A percentile compares a stretch with the other conserved stretches of the same genome.
phyloP scores from a whole-genome alignment of 2,329 filamentous ascomycete species.

The Geosmithia morbida region DNA sequence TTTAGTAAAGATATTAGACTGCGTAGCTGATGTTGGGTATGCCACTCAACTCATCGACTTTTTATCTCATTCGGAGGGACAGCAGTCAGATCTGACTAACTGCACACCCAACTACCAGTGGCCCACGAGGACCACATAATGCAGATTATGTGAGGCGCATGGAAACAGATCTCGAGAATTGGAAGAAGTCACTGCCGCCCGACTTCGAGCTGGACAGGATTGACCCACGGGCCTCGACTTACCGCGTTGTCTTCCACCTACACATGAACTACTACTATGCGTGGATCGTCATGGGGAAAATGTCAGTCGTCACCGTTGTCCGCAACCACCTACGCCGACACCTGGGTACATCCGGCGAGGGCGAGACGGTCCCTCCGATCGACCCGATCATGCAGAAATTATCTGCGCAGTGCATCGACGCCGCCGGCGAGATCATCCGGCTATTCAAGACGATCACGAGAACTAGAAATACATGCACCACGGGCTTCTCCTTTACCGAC shows the following conservation, averaged over 20 bases:
- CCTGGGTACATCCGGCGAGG: slow-evolving; percentile 1
- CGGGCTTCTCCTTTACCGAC: slow-evolving; percentile 21
- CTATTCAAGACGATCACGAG: slow-evolving; percentile 14
- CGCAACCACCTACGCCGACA: slow-evolving; percentile 9
- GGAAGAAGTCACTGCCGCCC: slow-evolving; percentile 14
- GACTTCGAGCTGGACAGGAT: slow-evolving; percentile 13
- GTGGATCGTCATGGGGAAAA: slow-evolving; percentile 20
- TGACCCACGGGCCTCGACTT: slow-evolving; percentile 11
- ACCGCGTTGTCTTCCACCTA: slow-evolving; percentile 17
- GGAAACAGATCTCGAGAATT: slow-evolving; percentile 12
- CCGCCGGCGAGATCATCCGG: slow-evolving; percentile 14
- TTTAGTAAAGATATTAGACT: slow-evolving; percentile 15
- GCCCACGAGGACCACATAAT: background rate
- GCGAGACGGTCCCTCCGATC: background rate
- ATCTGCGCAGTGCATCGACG: slow-evolving; percentile 13
- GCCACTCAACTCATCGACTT: background rate
- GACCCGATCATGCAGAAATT: slow-evolving; percentile 6
- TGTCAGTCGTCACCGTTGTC: slow-evolving; percentile 15
- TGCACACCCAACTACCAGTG: background rate
- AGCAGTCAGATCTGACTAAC: background rate
- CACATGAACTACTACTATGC: slow-evolving; percentile 21
- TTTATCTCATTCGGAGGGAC: background rate
- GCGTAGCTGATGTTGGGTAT: slow-evolving; percentile 11
- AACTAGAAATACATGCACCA: slow-evolving; percentile 12
- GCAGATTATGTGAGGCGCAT: slow-evolving; percentile 1